These are phyloP conservation scores for Fusarium burgessii DNA, from an alignment of 2,329 filamentous ascomycete species.

Conservation along the genomic window DNA sequence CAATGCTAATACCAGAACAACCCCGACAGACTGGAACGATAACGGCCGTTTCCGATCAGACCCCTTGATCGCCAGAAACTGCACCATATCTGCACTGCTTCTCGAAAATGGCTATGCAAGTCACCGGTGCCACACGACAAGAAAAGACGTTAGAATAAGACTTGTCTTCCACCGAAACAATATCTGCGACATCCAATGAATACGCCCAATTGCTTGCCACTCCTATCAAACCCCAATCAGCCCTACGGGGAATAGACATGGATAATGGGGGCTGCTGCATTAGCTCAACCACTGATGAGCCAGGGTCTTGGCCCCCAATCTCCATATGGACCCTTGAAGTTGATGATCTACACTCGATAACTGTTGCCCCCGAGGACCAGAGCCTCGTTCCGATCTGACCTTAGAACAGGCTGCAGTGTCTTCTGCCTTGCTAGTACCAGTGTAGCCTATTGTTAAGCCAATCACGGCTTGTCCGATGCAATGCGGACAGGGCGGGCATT, in stretches of 20 bases:
- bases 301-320: conserved; percentile 42
- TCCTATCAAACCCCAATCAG: conserved; percentile 34
- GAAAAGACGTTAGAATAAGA: conserved; percentile 17
- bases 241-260: conserved; percentile 42
- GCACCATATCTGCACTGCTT: neutral
- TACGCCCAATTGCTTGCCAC: conserved; percentile 32
- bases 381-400: conserved; percentile 38
- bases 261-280: conserved; percentile 31
- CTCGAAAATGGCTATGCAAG: conserved; percentile 24
- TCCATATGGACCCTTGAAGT: conserved; percentile 32
- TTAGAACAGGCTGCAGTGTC: conserved; percentile 40
- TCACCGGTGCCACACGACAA: conserved; percentile 19
- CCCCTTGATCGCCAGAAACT: conserved; percentile 10
- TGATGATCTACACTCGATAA: conserved; percentile 34
- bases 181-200: conserved; percentile 13
- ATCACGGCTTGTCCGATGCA: conserved; percentile 30
- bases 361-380: conserved; percentile 35
- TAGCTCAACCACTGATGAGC: conserved; percentile 43
- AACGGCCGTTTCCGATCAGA: conserved; percentile 17
- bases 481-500: conserved; percentile 5
- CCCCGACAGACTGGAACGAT: conserved; percentile 23
- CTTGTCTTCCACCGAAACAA: conserved; percentile 10
- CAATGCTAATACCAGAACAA: neutral
- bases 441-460: conserved; percentile 42
- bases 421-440: conserved; percentile 41